Percentiles rank a stretch among this genome's conserved stretches.
These are phyloP conservation scores for Mitragyna speciosa DNA, from an alignment of 257 asterid genomes.

Conservation along the genomic window DNA sequence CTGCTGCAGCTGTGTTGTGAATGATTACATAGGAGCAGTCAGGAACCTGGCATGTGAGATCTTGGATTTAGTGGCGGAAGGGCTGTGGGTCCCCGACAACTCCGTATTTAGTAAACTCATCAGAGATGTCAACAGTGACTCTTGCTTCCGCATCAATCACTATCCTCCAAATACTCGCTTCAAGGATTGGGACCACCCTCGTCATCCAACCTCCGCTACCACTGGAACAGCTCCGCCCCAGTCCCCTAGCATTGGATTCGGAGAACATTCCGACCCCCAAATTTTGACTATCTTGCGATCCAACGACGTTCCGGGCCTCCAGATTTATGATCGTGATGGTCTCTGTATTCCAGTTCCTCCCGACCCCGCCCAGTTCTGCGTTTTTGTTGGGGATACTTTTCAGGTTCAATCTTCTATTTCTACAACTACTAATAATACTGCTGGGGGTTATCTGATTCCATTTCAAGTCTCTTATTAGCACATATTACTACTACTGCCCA, in stretches of 20 bases:
- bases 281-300: slow-evolving; percentile 63
- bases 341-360: slow-evolving; percentile 67
- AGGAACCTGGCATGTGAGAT: slow-evolving; percentile 55
- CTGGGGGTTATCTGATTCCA: too few relatives aligned
- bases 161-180: slow-evolving; percentile 42
- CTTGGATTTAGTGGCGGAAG: slow-evolving; percentile 66
- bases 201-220: background rate
- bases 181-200: slow-evolving; percentile 1
- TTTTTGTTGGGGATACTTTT: slow-evolving; percentile 68
- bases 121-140: slow-evolving; percentile 52
- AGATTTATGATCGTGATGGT: slow-evolving; percentile 49
- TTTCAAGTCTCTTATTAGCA: too few relatives aligned
- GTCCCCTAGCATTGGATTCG: slow-evolving; percentile 56
- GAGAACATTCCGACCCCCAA: slow-evolving; percentile 87
- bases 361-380: slow-evolving; percentile 50
- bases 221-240: background rate
- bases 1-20: slow-evolving; percentile 49
- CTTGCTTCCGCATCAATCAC: slow-evolving; percentile 76
- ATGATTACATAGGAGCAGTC: slow-evolving; percentile 56
- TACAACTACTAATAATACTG: too few relatives aligned
- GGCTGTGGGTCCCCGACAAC: slow-evolving; percentile 38
- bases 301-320: slow-evolving; percentile 74
- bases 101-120: slow-evolving; percentile 53
- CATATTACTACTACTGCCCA: too few relatives aligned
- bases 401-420: slow-evolving; percentile 14